Base-by-base conservation (phyloP, 305 asterid genomes). In the Vinca major region DNA sequence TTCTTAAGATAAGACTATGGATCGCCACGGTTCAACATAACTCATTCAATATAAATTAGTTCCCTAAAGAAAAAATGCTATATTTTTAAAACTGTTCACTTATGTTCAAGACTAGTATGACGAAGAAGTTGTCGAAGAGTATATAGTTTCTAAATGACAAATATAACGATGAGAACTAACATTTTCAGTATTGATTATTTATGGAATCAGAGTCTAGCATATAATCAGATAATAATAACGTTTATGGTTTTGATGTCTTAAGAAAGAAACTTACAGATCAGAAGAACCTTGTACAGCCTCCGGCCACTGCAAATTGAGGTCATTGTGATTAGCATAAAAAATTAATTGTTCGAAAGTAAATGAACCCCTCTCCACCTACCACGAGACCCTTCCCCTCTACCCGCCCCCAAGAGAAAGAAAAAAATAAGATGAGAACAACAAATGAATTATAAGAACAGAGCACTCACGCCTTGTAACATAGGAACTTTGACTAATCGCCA, bases 291-390 rank as follows among this genome's bases (percentile, higher is more conserved):
- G 45, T 36, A 58, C 63, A 4, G 5, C 37, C 63, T 36, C 44
- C 63, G 4, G 63, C 39, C 19, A 44, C 63, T 58, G 63, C 45
- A 58, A 58, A 36, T 58, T 58, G 63, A 13, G 12, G 63, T 36
- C 33, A 33, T 57, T 33, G 20, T 13, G 63, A 13, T 58, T 58
- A 13, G 33, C 44, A 36, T 36, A 33, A 58, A 41, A 58, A 26
- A 58, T 0, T 36, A 36, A 36, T 36, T 26, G 1, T 58, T 16
- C 0, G 44, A 33, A 12, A 33, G 43, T 11, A 57, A 57, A 57
- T 26, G 2, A 3, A 57, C 9, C 17, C 9, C 63, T 4, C 63
- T 17, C 40, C 9, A 26, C 41, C 16, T 36, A 58, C 9, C 1
- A 19, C 17, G 33, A 14, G 33, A 1, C 8, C 26, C 17, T n/a